These are phyloP conservation scores for Ogataea nakhonphanomensis DNA, from an alignment of 805 yeast genomes.

Conservation along the genomic window DNA sequence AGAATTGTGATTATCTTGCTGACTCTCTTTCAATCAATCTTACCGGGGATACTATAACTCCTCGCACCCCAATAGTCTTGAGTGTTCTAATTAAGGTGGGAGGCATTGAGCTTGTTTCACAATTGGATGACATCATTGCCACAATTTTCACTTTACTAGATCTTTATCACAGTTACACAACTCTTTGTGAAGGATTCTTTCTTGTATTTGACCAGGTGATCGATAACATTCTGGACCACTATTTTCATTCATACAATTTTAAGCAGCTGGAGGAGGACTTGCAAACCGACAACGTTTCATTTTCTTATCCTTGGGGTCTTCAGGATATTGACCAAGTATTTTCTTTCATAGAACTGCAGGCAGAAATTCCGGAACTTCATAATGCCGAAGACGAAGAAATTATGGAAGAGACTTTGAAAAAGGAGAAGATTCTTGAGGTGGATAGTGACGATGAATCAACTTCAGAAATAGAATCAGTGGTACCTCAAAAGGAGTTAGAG, in stretches of 20 bases:
- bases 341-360: constrained; percentile 38
- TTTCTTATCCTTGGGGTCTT: constrained; percentile 61
- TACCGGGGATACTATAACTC: constrained; percentile 67
- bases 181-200: constrained; percentile 70
- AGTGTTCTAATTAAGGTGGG: constrained; percentile 67
- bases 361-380: constrained; percentile 23
- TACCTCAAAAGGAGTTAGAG: constrained; percentile 26
- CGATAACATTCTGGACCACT: constrained; percentile 41
- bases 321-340: constrained; percentile 41
- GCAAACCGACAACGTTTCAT: constrained; percentile 25
- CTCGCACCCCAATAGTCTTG: constrained; percentile 68
- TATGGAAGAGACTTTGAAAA: constrained; percentile 19
- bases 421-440: constrained; percentile 26
- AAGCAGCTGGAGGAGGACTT: constrained; percentile 14
- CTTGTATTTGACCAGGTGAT: constrained; percentile 62
- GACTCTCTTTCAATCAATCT: constrained; percentile 73
- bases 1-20: constrained; percentile 75
- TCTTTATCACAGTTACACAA: constrained; percentile 76
- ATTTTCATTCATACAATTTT: constrained; percentile 32
- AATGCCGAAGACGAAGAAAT: constrained; percentile 16
- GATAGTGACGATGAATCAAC: constrained; percentile 39
- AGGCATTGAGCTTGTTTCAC: constrained; percentile 61
- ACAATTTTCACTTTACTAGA: constrained; percentile 77
- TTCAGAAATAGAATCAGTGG: constrained; percentile 29
- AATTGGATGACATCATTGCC: constrained; percentile 63